Evolutionary conservation across 2,329 filamentous ascomycete species (phyloP), one percentile per base, ranked within the genome.

Genomic region (Berkeleyomyces basicola): DNA sequence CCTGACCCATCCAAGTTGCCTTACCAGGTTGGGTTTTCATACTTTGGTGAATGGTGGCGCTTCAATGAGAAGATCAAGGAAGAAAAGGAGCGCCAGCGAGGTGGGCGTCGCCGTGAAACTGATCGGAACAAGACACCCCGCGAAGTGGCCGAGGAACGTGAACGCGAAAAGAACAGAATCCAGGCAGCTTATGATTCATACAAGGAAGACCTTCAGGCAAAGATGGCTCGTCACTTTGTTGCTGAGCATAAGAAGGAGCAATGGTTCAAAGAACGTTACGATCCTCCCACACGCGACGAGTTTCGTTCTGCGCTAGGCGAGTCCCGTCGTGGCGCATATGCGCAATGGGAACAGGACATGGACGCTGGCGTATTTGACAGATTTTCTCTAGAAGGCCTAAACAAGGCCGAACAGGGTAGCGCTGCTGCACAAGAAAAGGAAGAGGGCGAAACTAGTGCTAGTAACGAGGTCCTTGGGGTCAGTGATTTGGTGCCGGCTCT

Each of bases 191-290:
- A 86, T 67, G 83, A 87, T 68, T 67, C 76, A 0, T 87, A 87
- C 70, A 85, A 85, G 68, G 83, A 86, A 69, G 83, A 86, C 43
- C 74, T 87, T 1, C 83, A 86, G 68, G 82, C 80, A 3, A 86
- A 84, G 71, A 92, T 96, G 86, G 91, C 93, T 0, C 85, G 90
- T 67, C 79, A 82, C 0, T 99, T 99, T 71, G 93, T 99, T 49
- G 83, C 86, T 59, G 87, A 90, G 68, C 93, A 99, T 74, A 96
- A 95, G 72, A 84, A 85, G 51, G 93, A 99, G 72, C 92, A 99
- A 71, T 99, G 93, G 93, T 99, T 99, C 76, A 89, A 86, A 68
- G 93, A 99, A 74, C 85, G 90, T 71, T 99, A 99, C 69, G 85
- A 95, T 39, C 82, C 89, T 0, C 89, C 93, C 67, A 83, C 92